These are phyloP conservation scores for Trichoderma sp. DNA, from an alignment of 2,329 filamentous ascomycete species.

Conservation along the genomic window DNA sequence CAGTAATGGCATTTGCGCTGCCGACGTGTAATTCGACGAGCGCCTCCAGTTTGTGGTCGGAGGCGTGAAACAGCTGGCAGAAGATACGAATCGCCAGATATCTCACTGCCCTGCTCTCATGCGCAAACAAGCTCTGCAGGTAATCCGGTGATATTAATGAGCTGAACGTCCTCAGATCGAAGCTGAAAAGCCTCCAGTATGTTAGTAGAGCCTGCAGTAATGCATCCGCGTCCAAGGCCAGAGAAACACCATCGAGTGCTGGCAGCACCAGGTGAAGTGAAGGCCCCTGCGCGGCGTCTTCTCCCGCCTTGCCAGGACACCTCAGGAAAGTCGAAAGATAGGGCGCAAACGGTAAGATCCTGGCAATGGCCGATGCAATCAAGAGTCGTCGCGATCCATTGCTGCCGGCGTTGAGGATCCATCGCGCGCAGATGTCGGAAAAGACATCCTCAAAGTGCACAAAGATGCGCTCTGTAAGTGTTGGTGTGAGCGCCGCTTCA, in stretches of 20 bases:
- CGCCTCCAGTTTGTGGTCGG: constrained; percentile 75
- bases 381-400: constrained; percentile 44
- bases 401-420: constrained; percentile 58
- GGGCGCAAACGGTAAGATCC: constrained; percentile 79
- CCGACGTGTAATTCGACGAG: constrained; percentile 70
- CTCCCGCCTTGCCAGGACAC: constrained; percentile 38
- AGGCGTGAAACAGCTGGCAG: constrained; percentile 74
- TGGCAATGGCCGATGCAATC: constrained; percentile 72
- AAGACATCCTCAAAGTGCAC: constrained; percentile 73
- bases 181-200: constrained; percentile 76
- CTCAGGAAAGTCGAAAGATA: constrained; percentile 75
- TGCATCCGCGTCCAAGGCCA: constrained; percentile 31
- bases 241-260: constrained; percentile 37
- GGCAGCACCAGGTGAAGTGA: constrained; percentile 40
- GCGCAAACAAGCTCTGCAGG: constrained; percentile 69
- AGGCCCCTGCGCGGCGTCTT: constrained; percentile 28
- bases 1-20: constrained; percentile 61
- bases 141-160: constrained; percentile 65
- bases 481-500: constrained; percentile 67
- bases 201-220: constrained; percentile 46
- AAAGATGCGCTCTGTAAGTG: constrained; percentile 73
- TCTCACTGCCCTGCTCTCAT: constrained; percentile 62
- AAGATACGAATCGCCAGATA: constrained; percentile 84
- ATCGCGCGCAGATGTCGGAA: constrained; percentile 80
- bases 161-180: constrained; percentile 70